Conservation (phyloP, 371 early-diverging fungal genomes). For the Nematocida ironsii region DNA sequence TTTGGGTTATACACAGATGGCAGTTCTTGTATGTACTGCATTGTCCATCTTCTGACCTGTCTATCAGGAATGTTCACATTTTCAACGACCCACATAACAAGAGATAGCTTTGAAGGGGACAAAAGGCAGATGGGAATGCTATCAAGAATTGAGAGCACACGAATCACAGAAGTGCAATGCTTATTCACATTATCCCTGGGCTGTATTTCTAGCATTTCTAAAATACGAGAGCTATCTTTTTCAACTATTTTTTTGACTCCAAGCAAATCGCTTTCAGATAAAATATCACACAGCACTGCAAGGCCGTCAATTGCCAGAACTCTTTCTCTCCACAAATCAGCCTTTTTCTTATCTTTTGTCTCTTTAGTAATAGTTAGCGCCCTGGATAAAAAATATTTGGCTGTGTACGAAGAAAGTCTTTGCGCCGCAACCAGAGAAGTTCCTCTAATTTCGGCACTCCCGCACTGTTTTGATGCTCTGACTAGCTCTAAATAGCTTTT, state of each 20-base stretch:
- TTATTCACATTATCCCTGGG: not conserved
- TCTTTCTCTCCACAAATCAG: not conserved
- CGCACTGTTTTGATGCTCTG: not conserved
- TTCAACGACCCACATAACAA: conserved; percentile 20
- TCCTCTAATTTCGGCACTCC: conserved; percentile 1
- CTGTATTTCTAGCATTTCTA: conserved; percentile 36
- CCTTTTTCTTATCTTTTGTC: not conserved
- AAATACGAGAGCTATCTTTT: conserved; percentile 8
- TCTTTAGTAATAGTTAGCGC: not conserved
- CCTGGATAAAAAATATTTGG: conserved; percentile 3
- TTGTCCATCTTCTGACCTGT: conserved; percentile 19
- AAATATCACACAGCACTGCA: not conserved
- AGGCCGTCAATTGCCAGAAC: not conserved
- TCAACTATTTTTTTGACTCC: conserved; percentile 34
- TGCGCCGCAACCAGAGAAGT: conserved; percentile 24
- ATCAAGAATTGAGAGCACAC: not conserved
- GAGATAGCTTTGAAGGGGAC: conserved; percentile 13
- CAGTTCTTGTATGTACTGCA: conserved; percentile 11
- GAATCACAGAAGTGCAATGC: conserved; percentile 13
- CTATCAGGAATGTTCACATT: not conserved
- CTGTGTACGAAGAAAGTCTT: not conserved
- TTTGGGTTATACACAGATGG: conserved; percentile 14
- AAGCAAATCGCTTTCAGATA: not conserved
- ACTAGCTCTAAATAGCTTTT: conserved; percentile 10
- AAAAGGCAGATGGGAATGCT: conserved; percentile 27